Evolutionary conservation across 495 filamentous ascomycete genomes (phyloP).

Genomic region (Penicillium manginii): DNA sequence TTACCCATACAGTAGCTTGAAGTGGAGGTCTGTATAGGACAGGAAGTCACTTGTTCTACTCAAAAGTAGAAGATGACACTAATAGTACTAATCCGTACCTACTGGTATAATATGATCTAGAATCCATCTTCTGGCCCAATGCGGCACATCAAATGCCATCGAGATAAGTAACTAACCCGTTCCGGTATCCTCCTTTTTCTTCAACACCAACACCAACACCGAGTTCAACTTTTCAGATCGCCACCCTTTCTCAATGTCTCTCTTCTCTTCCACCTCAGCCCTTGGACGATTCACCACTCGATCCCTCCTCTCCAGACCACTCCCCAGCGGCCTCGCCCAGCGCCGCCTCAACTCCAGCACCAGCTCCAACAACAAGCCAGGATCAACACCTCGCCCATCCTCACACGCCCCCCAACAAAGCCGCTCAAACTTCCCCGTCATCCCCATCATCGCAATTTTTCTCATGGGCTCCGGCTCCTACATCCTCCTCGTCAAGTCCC

Average conservation of each 20-base stretch:
- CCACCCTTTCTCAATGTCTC: neutral
- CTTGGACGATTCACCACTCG: slow-evolving; percentile 5
- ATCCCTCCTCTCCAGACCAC: slow-evolving; percentile 22
- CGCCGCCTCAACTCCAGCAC: slow-evolving; percentile 28
- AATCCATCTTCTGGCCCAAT: no score
- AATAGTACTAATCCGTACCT: no score
- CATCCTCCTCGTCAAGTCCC: slow-evolving; percentile 62
- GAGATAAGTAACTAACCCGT: no score
- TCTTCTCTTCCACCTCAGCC: neutral
- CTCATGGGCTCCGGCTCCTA: slow-evolving; percentile 62
- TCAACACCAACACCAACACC: neutral
- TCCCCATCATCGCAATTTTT: slow-evolving; percentile 67
- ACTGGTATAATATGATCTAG: no score
- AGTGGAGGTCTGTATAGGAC: no score
- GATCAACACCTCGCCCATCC: slow-evolving; percentile 22
- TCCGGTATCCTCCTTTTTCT: no score
- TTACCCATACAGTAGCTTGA: no score
- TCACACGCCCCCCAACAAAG: slow-evolving; percentile 34
- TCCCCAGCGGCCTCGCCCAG: slow-evolving; percentile 13
- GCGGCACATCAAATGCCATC: no score
- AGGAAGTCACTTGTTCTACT: no score
- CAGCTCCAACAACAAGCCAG: slow-evolving; percentile 22
- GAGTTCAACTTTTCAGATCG: no score
- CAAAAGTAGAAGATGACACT: no score
- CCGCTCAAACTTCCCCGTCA: slow-evolving; percentile 60